Evolutionary conservation across 495 filamentous ascomycete genomes (phyloP).

Genomic region (Penicillium pancosmium): DNA sequence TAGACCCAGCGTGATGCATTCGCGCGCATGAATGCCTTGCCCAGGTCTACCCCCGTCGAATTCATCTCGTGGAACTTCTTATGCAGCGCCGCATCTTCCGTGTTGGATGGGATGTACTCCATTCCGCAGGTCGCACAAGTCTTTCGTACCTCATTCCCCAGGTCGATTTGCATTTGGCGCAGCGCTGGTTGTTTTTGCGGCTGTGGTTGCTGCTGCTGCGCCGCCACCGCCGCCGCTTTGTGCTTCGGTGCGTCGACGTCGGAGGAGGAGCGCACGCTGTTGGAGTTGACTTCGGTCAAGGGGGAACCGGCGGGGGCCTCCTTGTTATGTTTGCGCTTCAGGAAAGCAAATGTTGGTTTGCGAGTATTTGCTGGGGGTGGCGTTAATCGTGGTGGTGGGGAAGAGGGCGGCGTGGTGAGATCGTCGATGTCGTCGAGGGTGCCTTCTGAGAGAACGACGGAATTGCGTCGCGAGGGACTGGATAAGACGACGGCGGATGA

Average conservation of each 20-base stretch:
- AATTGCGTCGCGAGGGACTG: slow-evolving; percentile 53
- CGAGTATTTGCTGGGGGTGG: slow-evolving; percentile 58
- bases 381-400: slow-evolving; percentile 58
- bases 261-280: slow-evolving; percentile 49
- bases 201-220: not conserved
- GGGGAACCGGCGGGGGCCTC: slow-evolving; percentile 40
- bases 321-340: slow-evolving; percentile 56
- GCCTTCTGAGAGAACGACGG: slow-evolving; percentile 48
- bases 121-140: slow-evolving; percentile 69
- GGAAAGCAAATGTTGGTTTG: slow-evolving; percentile 55
- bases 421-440: slow-evolving; percentile 49
- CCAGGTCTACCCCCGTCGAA: slow-evolving; percentile 64
- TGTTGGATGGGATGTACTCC: slow-evolving; percentile 69
- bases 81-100: slow-evolving; percentile 65
- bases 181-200: slow-evolving; percentile 43
- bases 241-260: slow-evolving; percentile 44
- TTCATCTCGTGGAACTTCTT: slow-evolving; percentile 71
- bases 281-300: slow-evolving; percentile 54
- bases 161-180: slow-evolving; percentile 69
- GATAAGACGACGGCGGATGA: slow-evolving; percentile 53
- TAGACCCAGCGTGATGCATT: slow-evolving; percentile 51
- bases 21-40: slow-evolving; percentile 55
- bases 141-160: slow-evolving; percentile 60
- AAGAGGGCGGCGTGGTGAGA: slow-evolving; percentile 53
- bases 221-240: not conserved